A percentile compares a stretch with the other conserved stretches of the same genome.
These are phyloP conservation scores for Neoboletus magnificus DNA, from an alignment of 768 basidiomycete genomes.

Conservation along the genomic window DNA sequence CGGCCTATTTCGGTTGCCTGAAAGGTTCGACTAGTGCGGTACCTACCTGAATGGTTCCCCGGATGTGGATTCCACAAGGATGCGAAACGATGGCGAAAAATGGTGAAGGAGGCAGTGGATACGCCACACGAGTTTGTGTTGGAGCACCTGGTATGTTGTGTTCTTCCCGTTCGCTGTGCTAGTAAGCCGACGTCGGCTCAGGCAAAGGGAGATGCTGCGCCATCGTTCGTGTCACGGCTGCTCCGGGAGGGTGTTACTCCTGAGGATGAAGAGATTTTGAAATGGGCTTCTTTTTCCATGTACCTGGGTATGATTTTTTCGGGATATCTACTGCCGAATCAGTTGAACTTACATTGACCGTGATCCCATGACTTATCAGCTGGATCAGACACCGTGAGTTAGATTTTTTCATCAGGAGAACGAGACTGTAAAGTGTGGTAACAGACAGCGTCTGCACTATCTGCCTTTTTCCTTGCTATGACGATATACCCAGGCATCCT, in stretches of 20 bases:
- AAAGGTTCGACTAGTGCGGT: conserved; percentile 2
- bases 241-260: conserved; percentile 7
- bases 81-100: conserved; percentile 2
- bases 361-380: conserved; percentile 18
- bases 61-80: conserved; percentile 18
- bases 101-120: neutral
- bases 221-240: conserved; percentile 13
- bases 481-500: conserved; percentile 4
- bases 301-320: conserved; percentile 13
- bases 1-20: neutral
- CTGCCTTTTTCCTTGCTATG: conserved; percentile 22
- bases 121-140: conserved; percentile 7
- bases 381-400: conserved; percentile 12
- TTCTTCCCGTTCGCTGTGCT: neutral
- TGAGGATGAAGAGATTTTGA: conserved; percentile 10
- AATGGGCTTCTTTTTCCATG: conserved; percentile 17
- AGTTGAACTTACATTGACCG: neutral
- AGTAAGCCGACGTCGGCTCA: neutral
- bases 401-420: conserved; percentile 21
- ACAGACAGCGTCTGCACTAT: conserved; percentile 9
- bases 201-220: conserved; percentile 8
- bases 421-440: conserved; percentile 1
- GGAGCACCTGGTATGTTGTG: conserved; percentile 12
- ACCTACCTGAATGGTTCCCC: conserved; percentile 23
- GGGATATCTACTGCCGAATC: neutral